Conservation (phyloP, 495 filamentous ascomycete genomes). For the Coniosporium apollinis region DNA sequence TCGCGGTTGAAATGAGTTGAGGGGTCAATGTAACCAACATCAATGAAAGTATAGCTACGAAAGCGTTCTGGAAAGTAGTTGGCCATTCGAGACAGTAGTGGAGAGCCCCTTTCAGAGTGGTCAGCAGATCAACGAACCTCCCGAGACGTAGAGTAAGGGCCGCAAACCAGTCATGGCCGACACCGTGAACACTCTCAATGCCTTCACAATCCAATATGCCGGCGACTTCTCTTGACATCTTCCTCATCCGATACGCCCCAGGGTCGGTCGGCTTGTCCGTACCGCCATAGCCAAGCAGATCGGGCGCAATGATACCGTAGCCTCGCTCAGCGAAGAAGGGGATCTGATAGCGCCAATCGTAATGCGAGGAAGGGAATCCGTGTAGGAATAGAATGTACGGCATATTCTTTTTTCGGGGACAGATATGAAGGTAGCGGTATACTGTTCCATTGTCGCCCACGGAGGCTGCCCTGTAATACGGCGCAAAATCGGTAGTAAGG, state of each 20-base stretch:
- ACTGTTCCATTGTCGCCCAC: too few relatives aligned
- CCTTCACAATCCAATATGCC: conserved; percentile 18
- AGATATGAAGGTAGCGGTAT: not conserved
- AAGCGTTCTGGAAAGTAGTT: not conserved
- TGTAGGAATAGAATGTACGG: not conserved
- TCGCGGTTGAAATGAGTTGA: too few relatives aligned
- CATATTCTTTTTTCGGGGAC: not conserved
- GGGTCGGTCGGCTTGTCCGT: conserved; percentile 24
- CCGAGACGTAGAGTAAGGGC: not conserved
- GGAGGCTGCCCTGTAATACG: too few relatives aligned
- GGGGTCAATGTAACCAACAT: not conserved
- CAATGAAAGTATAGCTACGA: not conserved
- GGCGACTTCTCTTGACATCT: conserved; percentile 24
- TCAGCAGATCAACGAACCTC: not conserved
- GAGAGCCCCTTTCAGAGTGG: not conserved
- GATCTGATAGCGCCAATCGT: conserved; percentile 31
- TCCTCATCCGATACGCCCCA: conserved; percentile 19
- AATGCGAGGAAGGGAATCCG: conserved; percentile 16
- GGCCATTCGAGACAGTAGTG: not conserved
- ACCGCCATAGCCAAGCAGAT: conserved; percentile 34
- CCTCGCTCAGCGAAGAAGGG: conserved; percentile 17
- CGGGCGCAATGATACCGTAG: conserved; percentile 31
- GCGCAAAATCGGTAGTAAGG: too few relatives aligned
- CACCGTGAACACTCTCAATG: conserved; percentile 13
- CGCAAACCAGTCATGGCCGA: conserved; percentile 20